Percentiles rank a stretch among this genome's conserved stretches.
Conservation (phyloP, 352 stramenopile species). For the Discostella stelligera region DNA sequence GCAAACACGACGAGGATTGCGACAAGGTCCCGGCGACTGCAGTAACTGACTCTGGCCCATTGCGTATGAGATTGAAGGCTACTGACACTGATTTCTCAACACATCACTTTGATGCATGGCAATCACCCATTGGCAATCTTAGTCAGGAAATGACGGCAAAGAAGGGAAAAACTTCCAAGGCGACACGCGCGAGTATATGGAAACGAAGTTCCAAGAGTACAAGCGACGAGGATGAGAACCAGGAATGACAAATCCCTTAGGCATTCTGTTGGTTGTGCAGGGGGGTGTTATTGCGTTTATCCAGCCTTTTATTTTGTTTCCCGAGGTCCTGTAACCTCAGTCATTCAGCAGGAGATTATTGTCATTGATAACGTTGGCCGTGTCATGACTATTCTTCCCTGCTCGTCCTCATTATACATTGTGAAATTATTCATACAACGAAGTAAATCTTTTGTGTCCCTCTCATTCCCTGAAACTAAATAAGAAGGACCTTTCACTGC, state of each 20-base stretch:
- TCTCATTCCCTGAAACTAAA: no score
- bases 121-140: constrained; percentile 25
- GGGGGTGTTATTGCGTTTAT: not conserved
- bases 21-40: constrained; percentile 12
- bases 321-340: not conserved
- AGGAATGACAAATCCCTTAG: not conserved
- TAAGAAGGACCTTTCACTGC: no score
- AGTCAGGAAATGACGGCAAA: not conserved
- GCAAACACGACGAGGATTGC: constrained; percentile 15
- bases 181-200: not conserved
- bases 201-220: not conserved
- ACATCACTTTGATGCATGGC: constrained; percentile 52
- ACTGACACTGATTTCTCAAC: constrained; percentile 37
- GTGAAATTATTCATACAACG: not conserved
- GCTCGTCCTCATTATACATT: not conserved
- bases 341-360: not conserved
- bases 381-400: not conserved
- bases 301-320: not conserved
- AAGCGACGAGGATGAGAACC: not conserved
- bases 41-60: constrained; percentile 45
- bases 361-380: constrained; percentile 19
- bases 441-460: not conserved
- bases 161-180: not conserved
- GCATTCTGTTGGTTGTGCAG: not conserved
- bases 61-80: constrained; percentile 47